Base-by-base conservation (phyloP, 2,329 filamentous ascomycete species). In the Arthrobotrys sphaeroides region DNA sequence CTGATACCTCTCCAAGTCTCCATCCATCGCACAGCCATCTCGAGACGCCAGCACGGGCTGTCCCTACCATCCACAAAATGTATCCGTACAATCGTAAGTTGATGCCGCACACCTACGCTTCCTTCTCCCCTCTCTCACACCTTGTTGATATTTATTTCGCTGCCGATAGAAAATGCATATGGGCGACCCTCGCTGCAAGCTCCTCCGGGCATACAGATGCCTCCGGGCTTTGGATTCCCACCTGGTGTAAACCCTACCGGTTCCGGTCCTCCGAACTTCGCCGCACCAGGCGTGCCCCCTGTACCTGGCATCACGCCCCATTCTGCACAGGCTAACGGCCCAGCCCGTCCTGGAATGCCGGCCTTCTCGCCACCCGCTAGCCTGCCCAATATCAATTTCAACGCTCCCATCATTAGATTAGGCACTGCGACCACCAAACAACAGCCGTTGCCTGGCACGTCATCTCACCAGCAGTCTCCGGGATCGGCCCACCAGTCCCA, bases 381-480 rank as follows among this genome's bases (percentile, higher is more conserved):
- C 81, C 92, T 97, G 87, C 93, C 94, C 60, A 96, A 96, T 82
- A 97, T 99, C 85, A 97, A 99, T 85, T 97, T 98, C 85, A 96
- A 92, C 81, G 95, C 95, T 36, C 94, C 94, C 68, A 93, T 98
- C 74, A 98, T 99, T 81, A 91, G 95, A 66, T 87, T 99, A 49
- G 95, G 94, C 43, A 94, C 93, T 0, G 88, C 90, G 2, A 88
- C 89, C 1, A 83, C 87, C n/a, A 92, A 92, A 80, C 85, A 89
- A 24, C 73, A 66, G 26, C 47, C 73, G 6, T 18, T 61, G 10
- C 51, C 73, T 9, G 42, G 55, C 36, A 36, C 38, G 26, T 31
- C 43, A 20, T 40, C 73, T 18, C 65, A 77, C 9, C 59, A 67
- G 16, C 66, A 66, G 36, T 31, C 65, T 0, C 26, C 51, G 12